Base-by-base conservation (phyloP, 2,329 filamentous ascomycete species). In the Hypoxylon sp. region DNA sequence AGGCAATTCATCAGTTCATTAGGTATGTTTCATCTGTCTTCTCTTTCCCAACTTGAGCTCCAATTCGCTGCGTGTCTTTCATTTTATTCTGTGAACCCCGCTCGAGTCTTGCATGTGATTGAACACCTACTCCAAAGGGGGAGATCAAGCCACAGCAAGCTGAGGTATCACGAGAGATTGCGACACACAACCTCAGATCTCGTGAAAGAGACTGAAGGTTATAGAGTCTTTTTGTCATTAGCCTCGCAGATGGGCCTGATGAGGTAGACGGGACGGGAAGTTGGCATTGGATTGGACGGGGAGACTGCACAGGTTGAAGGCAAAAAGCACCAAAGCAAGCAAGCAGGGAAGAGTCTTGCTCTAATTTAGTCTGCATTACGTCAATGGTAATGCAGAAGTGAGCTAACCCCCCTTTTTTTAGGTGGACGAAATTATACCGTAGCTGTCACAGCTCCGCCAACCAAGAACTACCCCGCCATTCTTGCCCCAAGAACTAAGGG, bases 11-110 rank as follows among this genome's bases (percentile, higher is more conserved):
- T 33, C 31, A 31, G 46, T 55, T 65, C 51, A 49, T 44, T 22
- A 76, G 73, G 74, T 77, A 76, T 63, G 73, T 76, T 69, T 66
- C 66, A 75, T 72, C 69, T 20, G 66, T 69, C 69, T 69, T 66
- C 67, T 64, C 25, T 64, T 72, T 60, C n/a, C 31, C 48, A 61
- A 64, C 40, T 46, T 27, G 25, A 27, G 25, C 25, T 27, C 25
- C 25, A 27, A 27, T 27, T 58, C 61, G 35, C 57, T 11, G 57
- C 37, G 46, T 48, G 56, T 66, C 46, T 51, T 50, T 62, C 62
- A 49, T 49, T 62, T 66, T 60, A 22, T 53, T 40, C 59, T 53
- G 27, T 53, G 53, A 44, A 49, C 65, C 67, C 68, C 66, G 60
- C 61, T 46, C 37, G 37, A 42, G 50, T 54, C 31, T 62, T 69